phyloP scores from a whole-genome alignment of 306 rosid species.

The Geum urbanum region DNA sequence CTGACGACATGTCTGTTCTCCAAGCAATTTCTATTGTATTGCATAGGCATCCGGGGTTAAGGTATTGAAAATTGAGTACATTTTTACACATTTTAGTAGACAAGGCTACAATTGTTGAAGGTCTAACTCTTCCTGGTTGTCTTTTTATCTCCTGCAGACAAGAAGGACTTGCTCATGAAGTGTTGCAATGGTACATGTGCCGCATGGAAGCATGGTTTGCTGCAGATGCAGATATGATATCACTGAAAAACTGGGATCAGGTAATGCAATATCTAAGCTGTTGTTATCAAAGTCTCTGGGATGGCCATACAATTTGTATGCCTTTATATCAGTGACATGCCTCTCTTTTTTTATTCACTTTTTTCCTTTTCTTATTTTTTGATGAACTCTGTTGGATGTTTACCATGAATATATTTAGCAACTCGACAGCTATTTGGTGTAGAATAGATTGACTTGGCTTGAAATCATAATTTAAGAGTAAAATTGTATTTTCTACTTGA shows the following conservation, averaged over 20 bases:
- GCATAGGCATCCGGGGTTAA: slow-evolving; percentile 55
- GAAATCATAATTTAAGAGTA: too few species aligned
- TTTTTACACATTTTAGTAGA: neutral
- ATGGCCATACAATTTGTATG: neutral
- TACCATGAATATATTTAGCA: neutral
- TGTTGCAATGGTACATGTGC: slow-evolving; percentile 71
- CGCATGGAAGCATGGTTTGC: slow-evolving; percentile 92
- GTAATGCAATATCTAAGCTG: slow-evolving; percentile 32
- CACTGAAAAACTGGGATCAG: slow-evolving; percentile 76
- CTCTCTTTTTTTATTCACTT: neutral
- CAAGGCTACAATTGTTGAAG: neutral
- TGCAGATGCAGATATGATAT: slow-evolving; percentile 78
- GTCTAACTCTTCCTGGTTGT: neutral
- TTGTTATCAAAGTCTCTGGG: neutral
- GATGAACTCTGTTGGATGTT: neutral
- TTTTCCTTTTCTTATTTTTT: neutral
- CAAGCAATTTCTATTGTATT: slow-evolving; percentile 60
- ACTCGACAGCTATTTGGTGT: neutral
- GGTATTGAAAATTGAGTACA: slow-evolving; percentile 29
- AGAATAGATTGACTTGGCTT: too few species aligned
- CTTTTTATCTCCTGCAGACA: slow-evolving; percentile 38
- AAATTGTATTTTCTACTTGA: too few species aligned
- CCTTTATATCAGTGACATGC: neutral
- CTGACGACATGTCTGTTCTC: slow-evolving; percentile 58
- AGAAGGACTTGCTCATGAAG: slow-evolving; percentile 63